A percentile compares a stretch with the other conserved stretches of the same genome.
Conservation (phyloP, 192 early-diverging fungal species). For the Phycomyces blakesleeanus region DNA sequence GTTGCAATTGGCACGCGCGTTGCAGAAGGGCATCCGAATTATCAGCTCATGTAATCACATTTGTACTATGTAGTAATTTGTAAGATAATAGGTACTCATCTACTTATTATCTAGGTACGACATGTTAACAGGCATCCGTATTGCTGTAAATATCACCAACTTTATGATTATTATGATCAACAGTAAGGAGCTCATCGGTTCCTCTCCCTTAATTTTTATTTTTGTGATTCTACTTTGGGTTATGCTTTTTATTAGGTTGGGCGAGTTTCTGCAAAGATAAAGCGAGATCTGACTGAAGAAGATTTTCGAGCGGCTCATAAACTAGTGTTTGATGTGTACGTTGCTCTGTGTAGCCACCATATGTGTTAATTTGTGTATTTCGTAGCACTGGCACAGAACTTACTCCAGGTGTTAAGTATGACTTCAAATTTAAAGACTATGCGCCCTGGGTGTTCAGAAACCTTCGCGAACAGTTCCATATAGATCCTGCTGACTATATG, state of each 20-base stretch:
- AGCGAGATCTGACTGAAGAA: slow-evolving; percentile 61
- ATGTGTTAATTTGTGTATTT: neutral
- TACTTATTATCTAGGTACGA: slow-evolving; percentile 96
- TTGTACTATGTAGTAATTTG: neutral
- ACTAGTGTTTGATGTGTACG: slow-evolving; percentile 90
- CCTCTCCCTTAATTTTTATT: neutral
- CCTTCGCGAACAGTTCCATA: slow-evolving; percentile 81
- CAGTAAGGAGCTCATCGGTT: neutral
- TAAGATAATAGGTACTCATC: slow-evolving; percentile 4
- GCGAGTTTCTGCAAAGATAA: slow-evolving; percentile 81
- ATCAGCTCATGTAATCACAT: slow-evolving; percentile 73
- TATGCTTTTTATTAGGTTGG: slow-evolving; percentile 33
- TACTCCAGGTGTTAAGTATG: slow-evolving; percentile 88
- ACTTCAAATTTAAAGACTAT: slow-evolving; percentile 99
- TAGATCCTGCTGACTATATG: slow-evolving; percentile 91
- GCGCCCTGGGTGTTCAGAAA: slow-evolving; percentile 94
- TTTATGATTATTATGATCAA: neutral
- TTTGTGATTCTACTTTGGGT: neutral
- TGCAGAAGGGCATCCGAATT: slow-evolving; percentile 92
- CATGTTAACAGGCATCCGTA: slow-evolving; percentile 93
- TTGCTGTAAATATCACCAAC: slow-evolving; percentile 44
- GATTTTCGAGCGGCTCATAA: slow-evolving; percentile 91
- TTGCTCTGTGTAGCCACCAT: neutral
- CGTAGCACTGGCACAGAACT: slow-evolving; percentile 83
- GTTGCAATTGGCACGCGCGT: slow-evolving; percentile 78